Conservation (phyloP, 805 yeast species). For the Hanseniaspora vineae region DNA sequence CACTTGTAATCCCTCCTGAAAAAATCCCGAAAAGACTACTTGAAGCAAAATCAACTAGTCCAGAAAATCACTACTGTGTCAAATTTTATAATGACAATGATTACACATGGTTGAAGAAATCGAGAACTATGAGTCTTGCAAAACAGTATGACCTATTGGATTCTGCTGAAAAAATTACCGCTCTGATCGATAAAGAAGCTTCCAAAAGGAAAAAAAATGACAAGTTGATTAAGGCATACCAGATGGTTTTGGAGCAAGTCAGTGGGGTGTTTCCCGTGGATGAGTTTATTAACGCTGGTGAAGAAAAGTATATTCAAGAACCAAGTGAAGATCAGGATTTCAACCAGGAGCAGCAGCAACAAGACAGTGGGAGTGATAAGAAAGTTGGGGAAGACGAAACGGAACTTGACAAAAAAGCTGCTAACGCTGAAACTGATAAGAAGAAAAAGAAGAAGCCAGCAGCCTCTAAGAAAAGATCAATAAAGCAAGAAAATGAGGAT, state of each 20-base stretch:
- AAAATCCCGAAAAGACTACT: constrained; percentile 39
- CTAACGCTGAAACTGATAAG: constrained; percentile 8
- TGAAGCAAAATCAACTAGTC: background rate
- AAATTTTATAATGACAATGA: constrained; percentile 24
- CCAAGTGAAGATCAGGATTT: constrained; percentile 4
- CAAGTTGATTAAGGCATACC: constrained; percentile 33
- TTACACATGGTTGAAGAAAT: constrained; percentile 20
- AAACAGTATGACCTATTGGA: constrained; percentile 2
- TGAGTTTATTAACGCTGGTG: constrained; percentile 6
- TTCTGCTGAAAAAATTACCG: background rate
- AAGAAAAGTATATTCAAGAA: constrained; percentile 22
- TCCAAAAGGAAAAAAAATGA: constrained; percentile 38
- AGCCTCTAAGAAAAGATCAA: too few species aligned
- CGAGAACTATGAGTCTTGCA: constrained; percentile 1
- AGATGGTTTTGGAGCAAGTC: constrained; percentile 31
- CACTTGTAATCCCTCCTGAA: constrained; percentile 54
- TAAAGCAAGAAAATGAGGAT: constrained; percentile 5
- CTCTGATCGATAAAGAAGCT: constrained; percentile 10
- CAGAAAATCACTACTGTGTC: constrained; percentile 17
- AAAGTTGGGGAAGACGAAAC: constrained; percentile 11
- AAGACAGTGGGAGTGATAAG: background rate
- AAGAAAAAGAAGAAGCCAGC: constrained; percentile 14
- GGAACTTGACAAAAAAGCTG: constrained; percentile 1
- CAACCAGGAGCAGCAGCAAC: background rate
- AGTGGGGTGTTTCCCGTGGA: background rate